Evolutionary conservation across 805 yeast genomes (phyloP), one percentile per base, ranked within the genome.

Genomic region (Candida nonsorbophila): DNA sequence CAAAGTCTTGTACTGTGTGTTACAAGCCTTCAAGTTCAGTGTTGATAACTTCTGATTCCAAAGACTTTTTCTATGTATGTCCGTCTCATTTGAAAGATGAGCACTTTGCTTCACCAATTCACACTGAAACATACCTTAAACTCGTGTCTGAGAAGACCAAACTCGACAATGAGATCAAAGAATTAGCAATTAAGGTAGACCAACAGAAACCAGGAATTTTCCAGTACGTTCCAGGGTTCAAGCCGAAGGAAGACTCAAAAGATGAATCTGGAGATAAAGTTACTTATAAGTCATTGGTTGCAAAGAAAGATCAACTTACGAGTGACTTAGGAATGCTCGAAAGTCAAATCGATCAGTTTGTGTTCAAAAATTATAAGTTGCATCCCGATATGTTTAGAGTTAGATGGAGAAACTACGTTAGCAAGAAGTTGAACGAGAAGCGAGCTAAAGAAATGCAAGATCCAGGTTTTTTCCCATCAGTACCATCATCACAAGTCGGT

Each of bases 51-150:
- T 56, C 58, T 16, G 66, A 61, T 33, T 67, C 66, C 24, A 53
- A 46, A 3, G 81, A 74, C 44, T 74, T 72, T 56, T 70, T 75
- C 43, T 74, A 72, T 41, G 53, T 67, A 3, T 75, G 81, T 45
- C 51, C 52, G 5, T 29, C 52, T 4, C 81, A 75, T 47, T 47
- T 74, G 26, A 44, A 44, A 15, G 80, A 75, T 43, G 51, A 44
- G 8, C 52, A 58, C 10, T 76, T 74, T 44, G 76, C 77, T 10
- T 44, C 44, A 2, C 52, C 62, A 0, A 30, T 53, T 2, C 59
- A 60, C 25, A 51, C 59, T 8, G 57, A 62, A 4, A 60, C 53
- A 6, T 69, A 61, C 44, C 27, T 41, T 24, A 44, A 40, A 30
- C 40, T 62, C 19, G 32, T 43, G 25, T 26, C 44, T 29, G 36